Percentiles rank a stretch among this genome's conserved stretches.
phyloP scores from a whole-genome alignment of 768 basidiomycete species.

The Coprinellus aureogranulatus region DNA sequence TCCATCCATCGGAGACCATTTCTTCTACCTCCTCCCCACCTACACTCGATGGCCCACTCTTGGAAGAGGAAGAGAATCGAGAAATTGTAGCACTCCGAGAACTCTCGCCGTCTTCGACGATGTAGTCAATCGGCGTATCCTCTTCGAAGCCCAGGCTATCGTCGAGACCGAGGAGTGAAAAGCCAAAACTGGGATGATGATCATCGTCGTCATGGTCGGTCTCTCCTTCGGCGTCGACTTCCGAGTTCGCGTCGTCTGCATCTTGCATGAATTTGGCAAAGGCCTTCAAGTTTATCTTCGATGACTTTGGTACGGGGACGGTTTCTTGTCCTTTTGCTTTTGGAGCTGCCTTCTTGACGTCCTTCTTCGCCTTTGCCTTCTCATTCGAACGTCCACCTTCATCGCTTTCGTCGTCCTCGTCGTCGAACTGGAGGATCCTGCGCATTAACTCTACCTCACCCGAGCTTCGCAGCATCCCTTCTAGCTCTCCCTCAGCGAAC shows the following conservation, averaged over 20 bases:
- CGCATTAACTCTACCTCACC: constrained; percentile 49
- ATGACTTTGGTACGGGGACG: constrained; percentile 22
- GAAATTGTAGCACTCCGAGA: not conserved
- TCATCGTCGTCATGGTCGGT: constrained; percentile 25
- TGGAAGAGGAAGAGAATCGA: no score
- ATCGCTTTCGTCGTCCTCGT: constrained; percentile 19
- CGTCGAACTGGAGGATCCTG: constrained; percentile 24
- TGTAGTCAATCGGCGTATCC: constrained; percentile 4
- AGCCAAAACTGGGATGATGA: constrained; percentile 11
- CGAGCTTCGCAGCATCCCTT: constrained; percentile 52
- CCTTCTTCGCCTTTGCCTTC: constrained; percentile 2
- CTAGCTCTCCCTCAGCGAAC: constrained; percentile 67
- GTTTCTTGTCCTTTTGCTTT: not conserved
- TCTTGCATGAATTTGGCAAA: constrained; percentile 46
- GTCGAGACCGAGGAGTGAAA: constrained; percentile 14
- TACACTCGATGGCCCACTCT: not conserved
- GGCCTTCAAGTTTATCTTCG: constrained; percentile 56
- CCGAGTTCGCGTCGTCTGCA: not conserved
- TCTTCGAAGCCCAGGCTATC: constrained; percentile 1
- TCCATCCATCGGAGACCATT: constrained; percentile 47
- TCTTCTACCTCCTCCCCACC: constrained; percentile 19
- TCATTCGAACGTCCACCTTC: constrained; percentile 11
- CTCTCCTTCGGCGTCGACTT: constrained; percentile 21
- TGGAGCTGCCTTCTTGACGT: not conserved
- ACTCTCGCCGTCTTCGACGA: constrained; percentile 10